phyloP scores from a whole-genome alignment of 2,329 filamentous ascomycete genomes.

The Colletotrichum gloeosporioides region DNA sequence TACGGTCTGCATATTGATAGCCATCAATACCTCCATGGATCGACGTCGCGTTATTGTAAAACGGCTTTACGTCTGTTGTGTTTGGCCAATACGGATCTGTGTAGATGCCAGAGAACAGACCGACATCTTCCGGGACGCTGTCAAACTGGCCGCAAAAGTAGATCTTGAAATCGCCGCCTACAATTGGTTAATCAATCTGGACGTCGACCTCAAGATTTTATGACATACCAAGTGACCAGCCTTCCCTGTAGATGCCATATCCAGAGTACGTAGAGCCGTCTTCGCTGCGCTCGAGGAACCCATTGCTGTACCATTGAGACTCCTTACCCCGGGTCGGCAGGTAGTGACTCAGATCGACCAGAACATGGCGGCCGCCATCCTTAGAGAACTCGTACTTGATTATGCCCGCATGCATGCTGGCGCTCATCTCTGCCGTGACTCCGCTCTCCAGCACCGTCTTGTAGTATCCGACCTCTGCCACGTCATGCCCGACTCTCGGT shows the following conservation, averaged over 20 bases:
- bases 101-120: constrained; percentile 48
- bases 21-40: constrained; percentile 56
- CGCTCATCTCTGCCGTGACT: constrained; percentile 53
- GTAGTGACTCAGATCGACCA: constrained; percentile 55
- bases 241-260: constrained; percentile 51
- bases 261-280: constrained; percentile 47
- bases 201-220: accelerated
- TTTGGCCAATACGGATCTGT: constrained; percentile 46
- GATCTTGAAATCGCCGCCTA: constrained; percentile 44
- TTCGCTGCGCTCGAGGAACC: constrained; percentile 40
- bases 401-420: constrained; percentile 53
- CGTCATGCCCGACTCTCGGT: constrained; percentile 40
- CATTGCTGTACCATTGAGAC: constrained; percentile 46
- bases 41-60: constrained; percentile 56
- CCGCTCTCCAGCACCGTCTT: constrained; percentile 54
- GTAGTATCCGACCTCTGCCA: constrained; percentile 59
- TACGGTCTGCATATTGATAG: constrained; percentile 54
- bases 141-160: constrained; percentile 51
- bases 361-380: constrained; percentile 41
- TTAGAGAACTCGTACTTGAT: constrained; percentile 56
- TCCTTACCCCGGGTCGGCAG: constrained; percentile 45
- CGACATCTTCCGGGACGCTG: constrained; percentile 32
- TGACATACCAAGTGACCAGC: constrained; percentile 40
- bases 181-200: neutral
- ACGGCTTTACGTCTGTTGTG: constrained; percentile 35